Evolutionary conservation across 352 stramenopile species (phyloP).

Genomic region (Phytophthora sansomeana): DNA sequence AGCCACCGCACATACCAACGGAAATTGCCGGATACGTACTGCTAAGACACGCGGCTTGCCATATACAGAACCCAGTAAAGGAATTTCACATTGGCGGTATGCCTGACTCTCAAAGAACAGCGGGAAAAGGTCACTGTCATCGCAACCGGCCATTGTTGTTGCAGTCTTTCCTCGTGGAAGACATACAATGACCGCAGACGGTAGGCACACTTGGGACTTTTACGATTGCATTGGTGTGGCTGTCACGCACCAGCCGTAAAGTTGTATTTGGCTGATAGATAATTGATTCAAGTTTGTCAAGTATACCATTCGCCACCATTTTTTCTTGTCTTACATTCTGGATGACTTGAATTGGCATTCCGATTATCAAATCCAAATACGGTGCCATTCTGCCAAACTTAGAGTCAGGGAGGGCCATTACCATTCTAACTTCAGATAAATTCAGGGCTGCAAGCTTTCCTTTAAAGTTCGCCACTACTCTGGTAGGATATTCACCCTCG

Average conservation of each 20-base stretch:
- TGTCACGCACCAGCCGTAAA: slow-evolving; percentile 7
- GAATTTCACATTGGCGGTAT: not conserved
- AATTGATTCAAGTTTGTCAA: slow-evolving; percentile 5
- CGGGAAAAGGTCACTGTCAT: not conserved
- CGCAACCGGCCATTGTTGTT: not conserved
- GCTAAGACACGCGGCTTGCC: not conserved
- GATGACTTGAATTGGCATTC: slow-evolving; percentile 26
- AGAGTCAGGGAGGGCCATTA: slow-evolving; percentile 3
- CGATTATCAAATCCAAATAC: slow-evolving; percentile 20
- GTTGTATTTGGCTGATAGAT: not conserved
- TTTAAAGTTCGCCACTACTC: slow-evolving; percentile 4
- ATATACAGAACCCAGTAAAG: not conserved
- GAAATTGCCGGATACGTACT: not conserved
- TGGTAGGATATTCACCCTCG: not conserved
- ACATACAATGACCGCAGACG: not conserved
- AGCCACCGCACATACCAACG: slow-evolving; percentile 1
- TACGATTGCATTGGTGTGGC: not conserved
- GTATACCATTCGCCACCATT: slow-evolving; percentile 10
- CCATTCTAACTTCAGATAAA: too few species aligned
- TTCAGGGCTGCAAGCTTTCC: not conserved
- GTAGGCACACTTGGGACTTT: slow-evolving; percentile 6
- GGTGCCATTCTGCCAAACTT: slow-evolving; percentile 15
- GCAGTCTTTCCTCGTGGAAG: not conserved
- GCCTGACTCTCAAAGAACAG: not conserved
- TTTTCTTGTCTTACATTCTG: slow-evolving; percentile 14